Evolutionary conservation across 306 rosid species (phyloP).

Genomic region (Lathyrus sativus): DNA sequence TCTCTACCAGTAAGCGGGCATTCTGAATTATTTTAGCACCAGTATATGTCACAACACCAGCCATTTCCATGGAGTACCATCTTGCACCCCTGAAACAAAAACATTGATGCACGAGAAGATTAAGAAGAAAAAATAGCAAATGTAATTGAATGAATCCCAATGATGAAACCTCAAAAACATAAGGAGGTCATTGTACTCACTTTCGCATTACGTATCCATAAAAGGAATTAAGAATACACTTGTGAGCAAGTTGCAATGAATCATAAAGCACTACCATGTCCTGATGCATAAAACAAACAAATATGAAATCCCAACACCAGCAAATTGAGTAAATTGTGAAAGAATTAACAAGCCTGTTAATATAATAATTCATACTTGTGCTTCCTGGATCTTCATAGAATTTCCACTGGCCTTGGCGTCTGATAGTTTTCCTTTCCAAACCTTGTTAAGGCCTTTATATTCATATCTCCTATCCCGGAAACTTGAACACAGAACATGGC

Average conservation of each 20-base stretch:
- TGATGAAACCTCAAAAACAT: slow-evolving; percentile 34
- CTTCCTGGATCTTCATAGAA: slow-evolving; percentile 89
- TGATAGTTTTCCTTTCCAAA: slow-evolving; percentile 92
- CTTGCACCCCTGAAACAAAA: slow-evolving; percentile 82
- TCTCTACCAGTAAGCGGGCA: slow-evolving; percentile 90
- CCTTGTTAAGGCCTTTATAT: slow-evolving; percentile 95
- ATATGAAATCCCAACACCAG: slow-evolving; percentile 26
- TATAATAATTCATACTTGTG: slow-evolving; percentile 64
- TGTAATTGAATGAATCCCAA: slow-evolving; percentile 24
- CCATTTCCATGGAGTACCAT: slow-evolving; percentile 99
- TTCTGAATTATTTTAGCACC: slow-evolving; percentile 99
- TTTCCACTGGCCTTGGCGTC: slow-evolving; percentile 93
- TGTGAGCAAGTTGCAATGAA: slow-evolving; percentile 89
- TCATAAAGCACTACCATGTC: slow-evolving; percentile 95
- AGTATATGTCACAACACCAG: slow-evolving; percentile 99
- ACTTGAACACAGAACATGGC: slow-evolving; percentile 53
- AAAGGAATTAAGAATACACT: slow-evolving; percentile 89
- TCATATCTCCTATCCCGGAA: slow-evolving; percentile 98
- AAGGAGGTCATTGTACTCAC: slow-evolving; percentile 58
- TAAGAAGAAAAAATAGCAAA: slow-evolving; percentile 34
- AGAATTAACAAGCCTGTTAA: slow-evolving; percentile 44
- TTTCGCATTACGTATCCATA: slow-evolving; percentile 97
- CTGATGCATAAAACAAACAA: slow-evolving; percentile 52
- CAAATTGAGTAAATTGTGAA: slow-evolving; percentile 32
- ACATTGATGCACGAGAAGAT: slow-evolving; percentile 37